Base-by-base conservation (phyloP, 1,284 basidiomycete genomes). In the Moesziomyces aphidis region DNA sequence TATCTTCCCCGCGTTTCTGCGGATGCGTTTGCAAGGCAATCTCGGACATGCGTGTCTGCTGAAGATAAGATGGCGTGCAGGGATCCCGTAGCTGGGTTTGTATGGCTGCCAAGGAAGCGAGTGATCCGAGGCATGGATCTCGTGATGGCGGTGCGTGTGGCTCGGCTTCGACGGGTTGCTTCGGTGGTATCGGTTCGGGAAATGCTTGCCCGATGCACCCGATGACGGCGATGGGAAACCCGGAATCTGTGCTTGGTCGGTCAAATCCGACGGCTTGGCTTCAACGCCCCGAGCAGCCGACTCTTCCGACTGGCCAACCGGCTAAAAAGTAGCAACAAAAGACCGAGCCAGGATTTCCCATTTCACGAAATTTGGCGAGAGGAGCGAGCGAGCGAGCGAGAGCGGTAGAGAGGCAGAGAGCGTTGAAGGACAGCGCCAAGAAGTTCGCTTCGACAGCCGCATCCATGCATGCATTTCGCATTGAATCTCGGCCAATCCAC, bases 1-100 rank as follows among this genome's bases (percentile, higher is more conserved):
- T 61, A 61, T 61, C 60, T 55, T 55, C 53, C 60, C 60, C 53
- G 60, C 60, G 50, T 2, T 61, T 34, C 4, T 28, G 26, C 26
- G 26, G 6, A 28, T 8, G 8, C 10, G 10, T 13, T 34, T 10
- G 31, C 31, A 11, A 34, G 31, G 31, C 9, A 13, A 34, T 34
- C 31, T 34, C 31, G 31, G 31, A 11, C 31, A 48, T 28, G 47
- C 15, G 7, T 43, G 39, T 36, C 5, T 13, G 31, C 19, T 31
- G 24, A 36, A 36, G 8, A 31, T 39, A 23, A 47, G 19, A 34
- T 13, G 31, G 11, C 11, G 31, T 34, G 26, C 13, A 13, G 31
- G 11, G 10, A 8, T 31, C 1, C 7, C 0, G 11, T 13, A 34
- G 31, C 31, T 34, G 31, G 13, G 31, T 34, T 11, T 10, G 31